Evolutionary conservation across 495 filamentous ascomycete genomes (phyloP).

Genomic region (Xylaria cubensis): DNA sequence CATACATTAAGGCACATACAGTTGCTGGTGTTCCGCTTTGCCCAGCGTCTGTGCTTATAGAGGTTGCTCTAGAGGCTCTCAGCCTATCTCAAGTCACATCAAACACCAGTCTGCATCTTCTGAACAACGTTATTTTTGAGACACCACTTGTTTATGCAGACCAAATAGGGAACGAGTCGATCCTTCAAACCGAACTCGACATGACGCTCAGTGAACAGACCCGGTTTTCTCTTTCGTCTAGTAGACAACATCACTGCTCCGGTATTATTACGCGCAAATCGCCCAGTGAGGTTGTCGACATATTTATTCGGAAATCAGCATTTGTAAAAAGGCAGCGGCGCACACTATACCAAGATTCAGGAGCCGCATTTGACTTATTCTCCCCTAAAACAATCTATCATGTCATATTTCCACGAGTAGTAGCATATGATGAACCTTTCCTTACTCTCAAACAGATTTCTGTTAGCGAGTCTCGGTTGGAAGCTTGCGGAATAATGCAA

Average conservation of each 20-base stretch:
- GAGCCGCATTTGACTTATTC: constrained; percentile 41
- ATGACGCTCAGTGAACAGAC: not conserved
- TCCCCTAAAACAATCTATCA: constrained; percentile 64
- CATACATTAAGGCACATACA: constrained; percentile 61
- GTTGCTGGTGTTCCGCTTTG: constrained; percentile 64
- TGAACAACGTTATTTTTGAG: constrained; percentile 51
- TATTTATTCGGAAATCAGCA: constrained; percentile 28
- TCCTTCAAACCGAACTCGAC: not conserved
- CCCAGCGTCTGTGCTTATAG: constrained; percentile 64
- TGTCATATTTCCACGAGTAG: constrained; percentile 61
- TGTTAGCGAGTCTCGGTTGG: constrained; percentile 61
- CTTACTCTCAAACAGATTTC: constrained; percentile 64
- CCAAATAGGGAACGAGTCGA: constrained; percentile 24
- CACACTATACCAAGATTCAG: constrained; percentile 28
- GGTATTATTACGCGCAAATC: not conserved
- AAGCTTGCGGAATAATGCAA: constrained; percentile 62
- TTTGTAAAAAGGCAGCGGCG: constrained; percentile 37
- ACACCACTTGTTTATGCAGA: constrained; percentile 59
- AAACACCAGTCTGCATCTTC: constrained; percentile 45
- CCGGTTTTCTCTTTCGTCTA: not conserved
- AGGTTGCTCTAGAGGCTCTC: constrained; percentile 63
- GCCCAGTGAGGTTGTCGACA: constrained; percentile 10
- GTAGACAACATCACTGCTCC: not conserved
- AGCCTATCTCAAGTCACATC: constrained; percentile 55
- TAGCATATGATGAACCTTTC: constrained; percentile 58